phyloP scores from a whole-genome alignment of 257 asterid species.

The Ehretia macrophylla region DNA sequence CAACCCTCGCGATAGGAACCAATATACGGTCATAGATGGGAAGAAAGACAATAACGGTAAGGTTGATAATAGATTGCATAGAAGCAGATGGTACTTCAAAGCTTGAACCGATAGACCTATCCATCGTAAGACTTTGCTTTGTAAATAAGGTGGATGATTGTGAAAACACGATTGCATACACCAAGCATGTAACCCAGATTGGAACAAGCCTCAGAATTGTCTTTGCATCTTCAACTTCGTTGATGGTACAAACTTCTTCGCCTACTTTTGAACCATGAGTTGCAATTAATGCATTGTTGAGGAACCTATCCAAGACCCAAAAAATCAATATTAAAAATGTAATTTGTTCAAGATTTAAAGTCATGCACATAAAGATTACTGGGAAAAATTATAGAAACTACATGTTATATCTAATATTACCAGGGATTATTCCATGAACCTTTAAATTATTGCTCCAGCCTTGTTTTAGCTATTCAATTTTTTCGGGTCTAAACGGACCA shows the following conservation, averaged over 20 bases:
- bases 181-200: not conserved
- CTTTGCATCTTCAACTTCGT: not conserved
- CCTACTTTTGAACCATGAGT: not conserved
- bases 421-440: too few species aligned
- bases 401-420: too few species aligned
- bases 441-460: too few species aligned
- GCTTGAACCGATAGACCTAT: not conserved
- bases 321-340: too few species aligned
- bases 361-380: too few species aligned
- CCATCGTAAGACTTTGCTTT: not conserved
- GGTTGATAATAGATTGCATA: not conserved
- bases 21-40: not conserved
- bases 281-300: not conserved
- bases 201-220: not conserved
- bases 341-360: too few species aligned
- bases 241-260: not conserved
- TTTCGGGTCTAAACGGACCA: too few species aligned
- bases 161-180: not conserved
- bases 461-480: too few species aligned
- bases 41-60: not conserved
- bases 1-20: not conserved
- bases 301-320: not conserved
- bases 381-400: too few species aligned
- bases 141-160: not conserved
- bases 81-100: not conserved